Evolutionary conservation across 2,329 filamentous ascomycete genomes (phyloP).

Genomic region (Chrysosporium queenslandicum): DNA sequence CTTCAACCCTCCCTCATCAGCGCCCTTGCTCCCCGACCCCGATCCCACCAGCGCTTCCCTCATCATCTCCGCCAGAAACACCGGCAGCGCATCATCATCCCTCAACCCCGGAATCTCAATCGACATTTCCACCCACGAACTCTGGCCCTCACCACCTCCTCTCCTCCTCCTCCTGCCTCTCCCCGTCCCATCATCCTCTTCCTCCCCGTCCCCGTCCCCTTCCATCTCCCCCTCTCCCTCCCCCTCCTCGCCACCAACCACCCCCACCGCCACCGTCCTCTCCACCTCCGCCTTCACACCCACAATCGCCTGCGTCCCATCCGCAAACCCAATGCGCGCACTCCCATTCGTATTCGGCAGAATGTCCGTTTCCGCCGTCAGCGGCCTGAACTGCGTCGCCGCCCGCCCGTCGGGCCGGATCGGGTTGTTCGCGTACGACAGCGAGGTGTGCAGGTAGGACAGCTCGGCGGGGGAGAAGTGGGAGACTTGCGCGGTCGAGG

Average conservation of each 20-base stretch:
- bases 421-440: conserved; percentile 59
- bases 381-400: conserved; percentile 76
- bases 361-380: conserved; percentile 82
- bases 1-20: conserved; percentile 62
- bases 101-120: conserved; percentile 86
- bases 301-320: conserved; percentile 91
- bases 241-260: conserved; percentile 22
- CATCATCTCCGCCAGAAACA: conserved; percentile 81
- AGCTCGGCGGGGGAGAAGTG: conserved; percentile 92
- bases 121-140: conserved; percentile 75
- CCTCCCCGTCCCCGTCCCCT: conserved; percentile 18
- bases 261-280: conserved; percentile 45
- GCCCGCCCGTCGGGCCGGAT: conserved; percentile 80
- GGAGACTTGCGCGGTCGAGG: conserved; percentile 40
- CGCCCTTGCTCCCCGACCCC: conserved; percentile 62
- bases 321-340: conserved; percentile 84
- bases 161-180: conserved; percentile 23
- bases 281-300: conserved; percentile 94
- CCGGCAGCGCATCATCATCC: conserved; percentile 81
- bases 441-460: conserved; percentile 83
- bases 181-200: conserved; percentile 20
- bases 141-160: conserved; percentile 34
- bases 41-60: conserved; percentile 65
- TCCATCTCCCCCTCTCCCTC: conserved; percentile 23
- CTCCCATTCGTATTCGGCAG: conserved; percentile 84